Evolutionary conservation across 441 rosid species (phyloP), one percentile per base, ranked within the genome.

Genomic region (Erysimum cheiri): DNA sequence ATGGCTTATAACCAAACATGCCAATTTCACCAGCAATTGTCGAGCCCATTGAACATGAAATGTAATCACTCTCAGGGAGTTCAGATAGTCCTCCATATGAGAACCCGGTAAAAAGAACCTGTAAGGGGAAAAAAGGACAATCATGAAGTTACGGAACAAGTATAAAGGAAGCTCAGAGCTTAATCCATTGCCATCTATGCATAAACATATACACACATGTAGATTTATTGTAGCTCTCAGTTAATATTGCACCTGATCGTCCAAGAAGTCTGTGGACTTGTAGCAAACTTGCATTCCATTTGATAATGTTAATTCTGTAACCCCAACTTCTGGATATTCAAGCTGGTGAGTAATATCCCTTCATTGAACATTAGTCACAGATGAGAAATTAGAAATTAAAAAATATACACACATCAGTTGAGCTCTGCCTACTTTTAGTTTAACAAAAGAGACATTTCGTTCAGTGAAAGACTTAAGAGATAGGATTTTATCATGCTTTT

Each of bases 11-110:
- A 60, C 97, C 98, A 87, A 85, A 93, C 48, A 89, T 83, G 67
- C 98, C 98, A 64, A 93, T 91, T 81, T 91, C 98, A 73, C 93
- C 96, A 52, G 98, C 95, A 85, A 91, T 91, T n/a, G 92, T 88
- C 77, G 96, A 84, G 64, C 90, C 98, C 96, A 93, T 87, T 56
- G 97, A 89, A 74, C 92, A 93, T 44, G 98, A 93, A 67, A 91
- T 79, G 72, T 88, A 91, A 75, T 93, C 95, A 50, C 78, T 81
- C 79, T 93, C 97, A 11, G 89, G 87, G 67, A 89, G 92, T 83
- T 93, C 98, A 58, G 98, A 93, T 54, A 93, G 80, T 36, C 97
- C 98, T 69, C 97, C 97, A 79, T 91, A 93, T 58, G 98, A 87
- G 82, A 93, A 93, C 65, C 98, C 97, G 60, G 92, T 87, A 78